These are phyloP conservation scores for Calonectria hawksworthii DNA, from an alignment of 2,329 filamentous ascomycete species.

Conservation along the genomic window DNA sequence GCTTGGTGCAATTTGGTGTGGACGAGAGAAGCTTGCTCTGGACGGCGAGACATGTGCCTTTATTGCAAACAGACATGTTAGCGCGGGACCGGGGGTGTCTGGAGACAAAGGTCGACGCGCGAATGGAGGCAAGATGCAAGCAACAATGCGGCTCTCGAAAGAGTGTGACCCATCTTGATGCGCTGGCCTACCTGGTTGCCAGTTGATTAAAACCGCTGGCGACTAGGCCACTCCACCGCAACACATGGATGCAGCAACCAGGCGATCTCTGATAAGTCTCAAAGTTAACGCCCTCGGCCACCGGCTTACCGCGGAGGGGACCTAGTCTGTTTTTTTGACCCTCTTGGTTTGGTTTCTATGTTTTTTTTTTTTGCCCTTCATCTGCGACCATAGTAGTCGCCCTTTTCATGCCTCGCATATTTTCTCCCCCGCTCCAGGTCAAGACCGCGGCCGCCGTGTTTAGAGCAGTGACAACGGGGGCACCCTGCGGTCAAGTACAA, in stretches of 20 bases:
- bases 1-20: constrained; percentile 54
- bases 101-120: constrained; percentile 55
- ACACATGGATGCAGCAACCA: constrained; percentile 59
- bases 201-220: constrained; percentile 79
- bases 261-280: constrained; percentile 60
- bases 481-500: background rate
- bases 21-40: constrained; percentile 64
- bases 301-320: constrained; percentile 44
- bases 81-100: constrained; percentile 66
- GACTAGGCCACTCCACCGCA: constrained; percentile 74
- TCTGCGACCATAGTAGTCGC: constrained; percentile 15
- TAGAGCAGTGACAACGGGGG: constrained; percentile 31
- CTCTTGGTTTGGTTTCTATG: constrained; percentile 28
- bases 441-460: constrained; percentile 31
- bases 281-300: constrained; percentile 49
- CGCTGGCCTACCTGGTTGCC: constrained; percentile 89
- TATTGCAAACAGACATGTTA: constrained; percentile 70
- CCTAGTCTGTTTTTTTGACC: constrained; percentile 38
- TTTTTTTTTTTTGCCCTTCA: constrained; percentile 19
- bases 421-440: constrained; percentile 20
- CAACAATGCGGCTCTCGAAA: constrained; percentile 75
- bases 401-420: constrained; percentile 15
- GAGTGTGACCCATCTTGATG: constrained; percentile 84
- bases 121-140: constrained; percentile 66
- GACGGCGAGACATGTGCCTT: constrained; percentile 67